Base-by-base conservation (phyloP, 1,284 basidiomycete genomes). In the Cryptococcus amylolentus region DNA sequence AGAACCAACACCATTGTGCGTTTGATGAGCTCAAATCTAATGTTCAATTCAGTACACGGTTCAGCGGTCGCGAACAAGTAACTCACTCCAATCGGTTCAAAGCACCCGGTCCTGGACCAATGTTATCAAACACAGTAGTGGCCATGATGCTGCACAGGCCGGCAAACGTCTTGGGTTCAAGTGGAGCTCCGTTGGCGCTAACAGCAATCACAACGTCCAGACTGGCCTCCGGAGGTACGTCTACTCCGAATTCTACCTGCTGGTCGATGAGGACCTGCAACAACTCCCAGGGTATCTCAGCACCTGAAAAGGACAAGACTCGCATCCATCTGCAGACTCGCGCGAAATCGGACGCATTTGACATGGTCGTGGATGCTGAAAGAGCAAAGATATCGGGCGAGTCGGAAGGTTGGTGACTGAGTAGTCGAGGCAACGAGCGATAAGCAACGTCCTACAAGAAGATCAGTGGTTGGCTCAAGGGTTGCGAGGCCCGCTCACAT, bases 301-400 rank as follows among this genome's bases (percentile, higher is more conserved):
- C 82, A 0, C 86, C 87, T 2, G 88, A 88, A 49, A 80, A 79
- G 12, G 86, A 80, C 61, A 89, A 80, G 23, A 86, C 77, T 35
- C 82, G 81, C 35, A 90, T 79, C 85, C 87, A 89, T 49, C 80
- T 77, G 41, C 88, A 75, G 37, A 82, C 81, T 31, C 79, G 80
- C 18, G 76, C 71, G 40, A 86, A 76, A 5, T 82, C 82, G 5
- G 80, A 76, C 40, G 72, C 67, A 20, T 78, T 79, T 52, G 79
- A 74, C 3, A 75, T 77, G 0, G 83, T 82, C 7, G 79, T 74
- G 35, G 77, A 75, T 18, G 79, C 74, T 5, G 87, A 74, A 6
- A 82, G 75, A 39, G 79, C 75, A 80, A 87, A 84, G 10, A 86
- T 84, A 68, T 87, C 83, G 37, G 80, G 62, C 14, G 55, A 28